These are phyloP conservation scores for Eucalyptus tenuipes DNA, from an alignment of 345 rosid genomes.

Conservation along the genomic window DNA sequence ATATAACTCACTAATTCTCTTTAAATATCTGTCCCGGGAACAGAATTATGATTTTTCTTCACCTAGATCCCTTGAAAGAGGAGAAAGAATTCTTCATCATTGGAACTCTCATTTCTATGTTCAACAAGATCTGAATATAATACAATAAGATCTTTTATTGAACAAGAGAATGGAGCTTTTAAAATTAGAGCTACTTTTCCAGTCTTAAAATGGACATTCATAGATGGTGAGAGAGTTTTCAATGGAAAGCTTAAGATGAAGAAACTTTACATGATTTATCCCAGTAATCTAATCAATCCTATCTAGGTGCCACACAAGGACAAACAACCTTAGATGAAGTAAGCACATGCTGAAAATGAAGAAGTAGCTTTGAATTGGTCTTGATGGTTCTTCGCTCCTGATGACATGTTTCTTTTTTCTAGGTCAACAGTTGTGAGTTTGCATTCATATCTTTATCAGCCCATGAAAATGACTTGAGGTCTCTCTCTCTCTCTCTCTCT, in stretches of 20 bases:
- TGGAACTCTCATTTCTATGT: neutral
- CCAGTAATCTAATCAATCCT: neutral
- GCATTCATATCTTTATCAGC: constrained; percentile 48
- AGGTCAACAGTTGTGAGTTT: constrained; percentile 68
- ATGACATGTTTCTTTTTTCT: neutral
- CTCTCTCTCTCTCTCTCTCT: constrained; percentile 8
- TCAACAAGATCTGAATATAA: neutral
- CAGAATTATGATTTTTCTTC: neutral
- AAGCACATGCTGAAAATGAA: neutral
- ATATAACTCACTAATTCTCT: neutral
- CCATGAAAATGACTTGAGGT: constrained; percentile 55
- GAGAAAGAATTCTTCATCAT: neutral
- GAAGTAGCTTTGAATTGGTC: neutral
- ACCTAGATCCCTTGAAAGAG: neutral
- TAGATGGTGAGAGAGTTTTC: neutral
- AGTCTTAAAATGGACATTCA: neutral
- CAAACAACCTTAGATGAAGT: neutral
- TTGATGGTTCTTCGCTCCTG: neutral
- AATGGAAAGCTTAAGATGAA: neutral
- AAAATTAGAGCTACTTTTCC: neutral
- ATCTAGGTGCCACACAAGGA: neutral
- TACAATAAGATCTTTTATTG: neutral
- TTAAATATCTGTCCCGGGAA: neutral
- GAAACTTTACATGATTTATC: neutral
- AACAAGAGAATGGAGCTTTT: neutral